These are phyloP conservation scores for Phaeosphaeriaceae sp. DNA, from an alignment of 2,329 filamentous ascomycete species.

Conservation along the genomic window DNA sequence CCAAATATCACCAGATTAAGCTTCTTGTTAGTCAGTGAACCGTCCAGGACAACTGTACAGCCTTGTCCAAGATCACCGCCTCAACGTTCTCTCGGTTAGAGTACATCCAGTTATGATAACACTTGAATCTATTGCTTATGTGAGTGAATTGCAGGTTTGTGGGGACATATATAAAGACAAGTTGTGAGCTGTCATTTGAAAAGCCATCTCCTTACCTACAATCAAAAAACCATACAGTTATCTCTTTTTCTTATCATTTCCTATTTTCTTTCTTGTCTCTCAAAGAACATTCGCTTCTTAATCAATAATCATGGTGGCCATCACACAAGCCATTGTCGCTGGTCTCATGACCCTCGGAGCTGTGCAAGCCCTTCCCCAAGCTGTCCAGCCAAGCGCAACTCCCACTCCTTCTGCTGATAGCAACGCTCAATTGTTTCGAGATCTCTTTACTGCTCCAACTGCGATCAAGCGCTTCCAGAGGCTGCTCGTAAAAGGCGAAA, in stretches of 20 bases:
- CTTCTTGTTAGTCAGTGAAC: constrained; percentile 12
- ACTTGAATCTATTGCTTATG: background rate
- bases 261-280: constrained; percentile 19
- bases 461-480: constrained; percentile 49
- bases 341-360: constrained; percentile 38
- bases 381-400: constrained; percentile 12
- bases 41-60: constrained; percentile 15
- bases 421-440: constrained; percentile 33
- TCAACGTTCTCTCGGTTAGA: constrained; percentile 8
- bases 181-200: constrained; percentile 2
- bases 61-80: background rate
- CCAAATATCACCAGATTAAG: constrained; percentile 19
- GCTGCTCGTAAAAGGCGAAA: constrained; percentile 40
- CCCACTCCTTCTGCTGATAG: constrained; percentile 21
- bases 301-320: constrained; percentile 43
- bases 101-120: background rate
- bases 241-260: constrained; percentile 24
- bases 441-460: constrained; percentile 40
- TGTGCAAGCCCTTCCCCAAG: constrained; percentile 36
- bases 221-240: constrained; percentile 32
- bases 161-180: constrained; percentile 34
- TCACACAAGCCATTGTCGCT: constrained; percentile 43
- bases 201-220: constrained; percentile 36
- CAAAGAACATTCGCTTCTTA: constrained; percentile 22
- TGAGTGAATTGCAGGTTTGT: background rate